A percentile compares a stretch with the other conserved stretches of the same genome.
Conservation (phyloP, 352 stramenopile genomes). For the Globisporangium rhizosaccharum region DNA sequence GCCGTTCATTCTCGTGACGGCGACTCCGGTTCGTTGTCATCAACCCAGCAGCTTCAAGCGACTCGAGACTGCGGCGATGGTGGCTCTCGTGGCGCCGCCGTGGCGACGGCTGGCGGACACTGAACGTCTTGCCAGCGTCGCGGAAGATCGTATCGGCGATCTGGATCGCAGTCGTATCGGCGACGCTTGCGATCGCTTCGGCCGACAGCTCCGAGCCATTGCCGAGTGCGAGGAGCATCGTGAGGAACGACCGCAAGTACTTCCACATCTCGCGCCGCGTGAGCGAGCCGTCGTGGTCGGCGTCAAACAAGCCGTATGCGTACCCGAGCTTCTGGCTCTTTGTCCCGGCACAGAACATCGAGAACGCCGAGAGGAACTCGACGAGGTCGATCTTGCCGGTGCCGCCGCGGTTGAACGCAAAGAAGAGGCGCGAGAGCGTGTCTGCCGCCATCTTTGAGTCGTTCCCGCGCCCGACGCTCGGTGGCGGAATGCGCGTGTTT, state of each 20-base stretch:
- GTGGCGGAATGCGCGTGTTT: constrained; percentile 50
- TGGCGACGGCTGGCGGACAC: constrained; percentile 27
- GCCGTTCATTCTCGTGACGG: constrained; percentile 23
- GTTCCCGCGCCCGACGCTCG: constrained; percentile 58
- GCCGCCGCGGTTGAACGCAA: constrained; percentile 80
- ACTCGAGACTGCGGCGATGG: constrained; percentile 55
- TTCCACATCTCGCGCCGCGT: constrained; percentile 89
- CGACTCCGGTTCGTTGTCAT: constrained; percentile 26
- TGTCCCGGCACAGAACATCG: constrained; percentile 91
- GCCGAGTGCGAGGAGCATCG: constrained; percentile 91
- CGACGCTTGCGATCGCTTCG: constrained; percentile 75
- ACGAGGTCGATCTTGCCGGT: constrained; percentile 81
- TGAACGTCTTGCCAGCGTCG: constrained; percentile 78
- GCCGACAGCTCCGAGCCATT: constrained; percentile 82
- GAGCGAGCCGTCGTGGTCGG: constrained; percentile 86
- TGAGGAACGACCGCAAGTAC: constrained; percentile 93
- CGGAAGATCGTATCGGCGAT: constrained; percentile 83
- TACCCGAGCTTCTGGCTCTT: constrained; percentile 95
- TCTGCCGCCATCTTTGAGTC: constrained; percentile 77
- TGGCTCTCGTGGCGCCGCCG: constrained; percentile 25
- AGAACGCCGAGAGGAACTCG: constrained; percentile 93
- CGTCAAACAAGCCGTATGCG: constrained; percentile 88
- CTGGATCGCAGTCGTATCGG: constrained; percentile 73
- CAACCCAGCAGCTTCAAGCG: constrained; percentile 34
- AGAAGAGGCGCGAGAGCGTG: constrained; percentile 72